These are phyloP conservation scores for Geosiphon pyriformis DNA, from an alignment of 192 early-diverging fungal species.

Conservation along the genomic window DNA sequence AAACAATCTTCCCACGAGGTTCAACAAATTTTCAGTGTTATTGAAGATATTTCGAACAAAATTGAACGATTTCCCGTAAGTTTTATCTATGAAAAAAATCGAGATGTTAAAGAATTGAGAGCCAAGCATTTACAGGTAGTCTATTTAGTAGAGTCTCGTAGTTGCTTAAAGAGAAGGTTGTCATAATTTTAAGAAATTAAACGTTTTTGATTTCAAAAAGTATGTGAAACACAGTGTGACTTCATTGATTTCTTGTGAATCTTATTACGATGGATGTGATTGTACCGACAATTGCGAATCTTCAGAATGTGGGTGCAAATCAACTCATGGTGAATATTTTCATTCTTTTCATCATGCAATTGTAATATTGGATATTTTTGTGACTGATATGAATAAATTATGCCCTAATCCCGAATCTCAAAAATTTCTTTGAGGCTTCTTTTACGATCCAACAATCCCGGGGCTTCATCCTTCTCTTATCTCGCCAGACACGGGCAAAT, in stretches of 20 bases:
- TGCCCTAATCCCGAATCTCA: neutral
- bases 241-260: neutral
- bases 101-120: conserved; percentile 7
- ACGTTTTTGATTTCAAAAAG: no score
- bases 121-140: no score
- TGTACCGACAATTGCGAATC: conserved; percentile 18
- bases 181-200: no score
- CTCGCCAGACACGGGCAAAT: neutral
- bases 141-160: no score
- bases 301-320: conserved; percentile 23
- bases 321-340: conserved; percentile 16
- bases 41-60: conserved; percentile 19
- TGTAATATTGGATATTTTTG: conserved; percentile 13
- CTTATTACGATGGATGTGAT: conserved; percentile 23
- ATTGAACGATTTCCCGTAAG: conserved; percentile 8
- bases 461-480: no score
- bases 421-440: neutral
- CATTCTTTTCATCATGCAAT: neutral
- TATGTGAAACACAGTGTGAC: neutral
- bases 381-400: neutral
- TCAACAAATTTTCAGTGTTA: no score
- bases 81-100: conserved; percentile 10
- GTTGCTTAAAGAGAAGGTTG: no score
- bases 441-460: no score
- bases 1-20: no score